Evolutionary conservation across 345 rosid species (phyloP), one percentile per base, ranked within the genome.

Genomic region (thale cress (Arabidopsis thaliana)): DNA sequence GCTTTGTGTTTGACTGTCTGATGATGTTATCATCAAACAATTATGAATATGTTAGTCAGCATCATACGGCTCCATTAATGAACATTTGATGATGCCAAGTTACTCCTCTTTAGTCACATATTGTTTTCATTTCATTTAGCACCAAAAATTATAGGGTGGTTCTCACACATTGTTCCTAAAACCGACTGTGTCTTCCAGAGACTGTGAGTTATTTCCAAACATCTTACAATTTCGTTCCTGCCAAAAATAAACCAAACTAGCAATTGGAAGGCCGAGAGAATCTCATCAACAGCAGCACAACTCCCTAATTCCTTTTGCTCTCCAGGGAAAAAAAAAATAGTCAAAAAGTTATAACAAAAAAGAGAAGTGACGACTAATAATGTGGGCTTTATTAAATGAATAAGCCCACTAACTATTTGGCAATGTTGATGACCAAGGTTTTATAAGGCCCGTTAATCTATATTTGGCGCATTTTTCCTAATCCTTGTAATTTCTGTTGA

Each of bases 1-100:
- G 64, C 65, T 13, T 44, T 45, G 34, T 69, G 45, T 57, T 44
- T 32, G 44, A 44, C 20, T 51, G n/a, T 16, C 61, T 59, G 9
- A 23, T 51, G 32, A 23, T 23, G 10, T 45, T 2, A 38, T 23
- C n/a, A 12, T 24, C 14, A 57, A 57, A 32, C 41, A 58, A 8
- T 5, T 8, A 11, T 57, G 28, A 24, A 20, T 59, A 59, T 9
- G 28, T 8, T 36, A 8, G 30, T 36, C 36, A 36, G 37, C 37
- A 36, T 34, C 28, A 6, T 60, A 6, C 4, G 12, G 48, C 33
- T 60, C 65, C 33, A 38, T 38, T 23, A 33, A 22, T 38, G 65
- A 16, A 14, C 61, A n/a, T 33, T 33, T n/a, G 44, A 16, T 8
- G 9, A 16, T 58, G 7, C 14, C n/a, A 36, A 59, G 44, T 9